Base-by-base conservation (phyloP, 208 protist species). In the Trypanosoma grayi region DNA sequence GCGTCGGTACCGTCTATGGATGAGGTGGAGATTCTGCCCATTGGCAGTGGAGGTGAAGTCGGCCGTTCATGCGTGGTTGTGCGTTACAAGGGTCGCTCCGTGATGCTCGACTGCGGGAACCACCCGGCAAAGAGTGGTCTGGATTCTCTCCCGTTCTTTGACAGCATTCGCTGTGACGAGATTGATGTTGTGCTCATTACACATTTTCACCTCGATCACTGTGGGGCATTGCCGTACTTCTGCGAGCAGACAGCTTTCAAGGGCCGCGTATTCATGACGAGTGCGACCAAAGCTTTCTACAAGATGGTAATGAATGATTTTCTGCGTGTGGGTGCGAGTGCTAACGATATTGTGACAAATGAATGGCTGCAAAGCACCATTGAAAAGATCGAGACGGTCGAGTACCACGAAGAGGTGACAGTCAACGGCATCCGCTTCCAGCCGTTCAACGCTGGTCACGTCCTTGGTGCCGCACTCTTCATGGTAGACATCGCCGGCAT, bases 21-120 rank as follows among this genome's bases (percentile, higher is more conserved):
- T 30, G 85, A 94, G 53, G 86, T 99, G 34, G 90, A 97, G 48
- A 90, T 99, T 37, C 84, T 93, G 39, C 97, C 98, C 2, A 81
- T 99, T 31, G 98, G 98, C 41, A 94, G 94, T 27, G 98, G 98
- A 11, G 87, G 87, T 43, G 98, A 99, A 75, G 98, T 99, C 31
- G 98, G 98, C 39, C 86, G 98, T 31, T 98, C 94, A 31, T 99
- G 97, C 75, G 87, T 99, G 10, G 58, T 99, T 18, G 57, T 99
- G 13, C 81, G 84, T 50, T 99, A 96, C 78, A 98, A 98, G 64
- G 97, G 96, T 20, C 97, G 97, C 31, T 87, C 77, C 10, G 92
- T 99, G 36, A 98, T 99, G 97, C 89, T 99, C 40, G 98, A 99
- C 79, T 99, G 98, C 81, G 98, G 98, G 43, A 96, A 99, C 48